Conservation (phyloP, 192 early-diverging fungal genomes). For the Chytriomyces confervae region DNA sequence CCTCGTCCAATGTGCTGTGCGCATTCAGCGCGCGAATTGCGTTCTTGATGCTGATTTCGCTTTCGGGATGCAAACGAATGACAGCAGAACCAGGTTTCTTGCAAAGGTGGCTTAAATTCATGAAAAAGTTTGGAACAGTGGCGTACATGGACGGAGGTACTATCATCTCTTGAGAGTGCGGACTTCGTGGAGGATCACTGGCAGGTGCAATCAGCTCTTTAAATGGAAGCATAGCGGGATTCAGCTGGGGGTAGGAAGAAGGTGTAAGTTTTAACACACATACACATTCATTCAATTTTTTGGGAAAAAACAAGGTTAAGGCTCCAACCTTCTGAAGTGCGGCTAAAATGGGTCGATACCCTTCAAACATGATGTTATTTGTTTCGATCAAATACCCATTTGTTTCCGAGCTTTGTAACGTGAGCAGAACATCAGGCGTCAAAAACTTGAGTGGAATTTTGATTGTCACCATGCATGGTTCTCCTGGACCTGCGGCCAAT, state of each 20-base stretch:
- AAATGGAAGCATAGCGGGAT: slow-evolving; percentile 28
- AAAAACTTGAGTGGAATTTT: slow-evolving; percentile 9
- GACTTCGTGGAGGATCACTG: slow-evolving; percentile 16
- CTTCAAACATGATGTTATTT: slow-evolving; percentile 40
- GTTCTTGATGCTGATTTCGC: not conserved
- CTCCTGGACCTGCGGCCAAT: slow-evolving; percentile 6
- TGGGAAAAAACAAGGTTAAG: too few species aligned
- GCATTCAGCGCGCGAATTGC: slow-evolving; percentile 18
- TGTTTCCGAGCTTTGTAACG: not conserved
- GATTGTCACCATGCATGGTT: not conserved
- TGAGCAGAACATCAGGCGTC: slow-evolving; percentile 11
- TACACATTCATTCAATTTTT: too few species aligned
- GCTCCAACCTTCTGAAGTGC: slow-evolving; percentile 27
- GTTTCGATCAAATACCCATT: slow-evolving; percentile 36
- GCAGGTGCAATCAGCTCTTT: slow-evolving; percentile 25
- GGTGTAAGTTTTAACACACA: too few species aligned
- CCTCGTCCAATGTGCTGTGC: slow-evolving; percentile 51
- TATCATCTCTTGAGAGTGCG: not conserved
- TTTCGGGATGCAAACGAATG: not conserved
- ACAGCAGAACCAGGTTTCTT: not conserved
- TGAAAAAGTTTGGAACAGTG: slow-evolving; percentile 1
- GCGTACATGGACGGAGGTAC: slow-evolving; percentile 28
- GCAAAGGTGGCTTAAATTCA: slow-evolving; percentile 9
- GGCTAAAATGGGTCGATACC: slow-evolving; percentile 38
- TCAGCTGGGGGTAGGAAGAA: slow-evolving; percentile 10